Base-by-base conservation (phyloP, 1,139 yeast species). In the Nakaseomyces kungkrabaensis region DNA sequence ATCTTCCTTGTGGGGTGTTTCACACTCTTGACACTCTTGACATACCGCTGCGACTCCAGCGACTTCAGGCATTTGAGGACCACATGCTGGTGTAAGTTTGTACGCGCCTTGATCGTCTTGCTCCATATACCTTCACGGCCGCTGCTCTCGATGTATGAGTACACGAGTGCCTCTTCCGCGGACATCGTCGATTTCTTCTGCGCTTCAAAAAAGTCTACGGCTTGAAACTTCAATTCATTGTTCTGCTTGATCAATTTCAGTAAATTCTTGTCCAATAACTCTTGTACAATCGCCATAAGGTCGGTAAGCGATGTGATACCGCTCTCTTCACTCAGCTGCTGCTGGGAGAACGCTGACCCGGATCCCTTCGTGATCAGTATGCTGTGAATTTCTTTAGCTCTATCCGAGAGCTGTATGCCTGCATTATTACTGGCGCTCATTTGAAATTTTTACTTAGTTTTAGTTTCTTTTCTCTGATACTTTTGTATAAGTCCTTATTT, bases 61-160 rank as follows among this genome's bases (percentile, higher is more conserved):
- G 84, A 73, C 63, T 92, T 92, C 61, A 92, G 72, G 61, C 96
- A 88, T 61, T 96, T 76, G 46, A 79, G 77, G 17, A 94, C 96
- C 17, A 94, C 86, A 61, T 88, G 95, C 63, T 89, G 96, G 67
- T 94, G 98, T 57, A 92, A 71, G 61, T 92, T 92, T 25, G 97
- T 87, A 62, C 85, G 83, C 22, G 94, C 88, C 64, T 88, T 88
- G 59, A 92, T 79, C 9, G 96, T 88, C 68, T 89, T 89, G 17
- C 96, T 87, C 98, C 98, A 92, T 48, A 85, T 84, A 46, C 97
- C 97, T 67, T 90, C 97, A 65, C 97, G 77, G 3, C 94, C 96
- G 6, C 96, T 79, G 0, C 95, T 95, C 62, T 87, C 96, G 56
- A 92, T 92, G 63, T 88, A 82, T 0, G 92, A 81, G 65, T 90